These are phyloP conservation scores for Aristolochia fimbriata DNA, from an alignment of 164 flowering plant genomes.

Conservation along the genomic window DNA sequence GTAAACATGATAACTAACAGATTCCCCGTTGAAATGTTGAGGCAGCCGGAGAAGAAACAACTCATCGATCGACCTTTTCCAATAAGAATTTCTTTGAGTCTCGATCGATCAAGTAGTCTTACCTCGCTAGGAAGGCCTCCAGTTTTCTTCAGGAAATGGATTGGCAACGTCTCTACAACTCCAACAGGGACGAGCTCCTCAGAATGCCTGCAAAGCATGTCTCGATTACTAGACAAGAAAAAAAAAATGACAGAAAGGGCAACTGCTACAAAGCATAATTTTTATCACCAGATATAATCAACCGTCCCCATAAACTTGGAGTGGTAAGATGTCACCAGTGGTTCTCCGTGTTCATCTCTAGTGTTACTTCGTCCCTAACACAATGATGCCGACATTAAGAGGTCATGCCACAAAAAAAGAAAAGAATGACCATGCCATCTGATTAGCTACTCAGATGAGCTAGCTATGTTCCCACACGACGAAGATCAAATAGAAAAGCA, in stretches of 20 bases:
- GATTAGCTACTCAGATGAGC: neutral
- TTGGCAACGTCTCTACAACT: constrained; percentile 72
- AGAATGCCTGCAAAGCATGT: constrained; percentile 46
- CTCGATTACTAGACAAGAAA: constrained; percentile 6
- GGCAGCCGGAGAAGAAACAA: too few relatives aligned
- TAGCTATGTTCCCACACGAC: neutral
- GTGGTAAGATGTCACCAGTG: constrained; percentile 71
- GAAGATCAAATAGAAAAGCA: too few relatives aligned
- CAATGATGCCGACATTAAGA: neutral
- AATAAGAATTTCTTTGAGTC: too few relatives aligned
- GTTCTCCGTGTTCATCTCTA: constrained; percentile 66
- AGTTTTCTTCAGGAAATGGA: constrained; percentile 27
- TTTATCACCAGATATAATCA: constrained; percentile 71
- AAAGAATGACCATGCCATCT: neutral
- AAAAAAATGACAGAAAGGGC: constrained; percentile 1
- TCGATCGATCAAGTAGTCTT: neutral
- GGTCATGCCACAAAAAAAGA: neutral
- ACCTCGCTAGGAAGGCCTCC: constrained; percentile 82
- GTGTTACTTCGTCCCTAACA: constrained; percentile 24
- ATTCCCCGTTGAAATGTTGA: too few relatives aligned
- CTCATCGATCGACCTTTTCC: too few relatives aligned
- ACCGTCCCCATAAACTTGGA: constrained; percentile 74
- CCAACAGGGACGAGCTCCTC: constrained; percentile 56
- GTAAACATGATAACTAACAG: neutral
- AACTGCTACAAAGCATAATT: neutral